Evolutionary conservation across 2,329 filamentous ascomycete genomes (phyloP).

Genomic region (Pyricularia pennisetigena): DNA sequence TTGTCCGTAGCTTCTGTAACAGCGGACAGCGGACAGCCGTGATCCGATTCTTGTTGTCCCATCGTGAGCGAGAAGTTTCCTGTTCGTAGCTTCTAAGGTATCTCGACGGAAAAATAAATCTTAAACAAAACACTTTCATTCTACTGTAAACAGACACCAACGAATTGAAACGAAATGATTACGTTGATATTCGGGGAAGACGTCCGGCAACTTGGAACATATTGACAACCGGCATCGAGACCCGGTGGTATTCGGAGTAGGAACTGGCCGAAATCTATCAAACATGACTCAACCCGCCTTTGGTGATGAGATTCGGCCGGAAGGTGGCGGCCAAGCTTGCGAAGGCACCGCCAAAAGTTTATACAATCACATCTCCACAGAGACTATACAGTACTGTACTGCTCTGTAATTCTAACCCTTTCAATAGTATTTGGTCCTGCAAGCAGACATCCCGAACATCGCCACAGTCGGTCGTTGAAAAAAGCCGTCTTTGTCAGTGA

Average conservation of each 20-base stretch:
- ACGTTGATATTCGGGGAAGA: not conserved
- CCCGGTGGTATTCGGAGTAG: too few relatives aligned
- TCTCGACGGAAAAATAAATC: too few relatives aligned
- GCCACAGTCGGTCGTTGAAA: too few relatives aligned
- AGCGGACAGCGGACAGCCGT: too few relatives aligned
- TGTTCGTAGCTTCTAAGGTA: too few relatives aligned
- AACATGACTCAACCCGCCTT: not conserved
- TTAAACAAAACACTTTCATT: too few relatives aligned
- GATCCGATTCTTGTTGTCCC: too few relatives aligned
- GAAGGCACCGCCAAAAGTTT: not conserved
- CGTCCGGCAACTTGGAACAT: not conserved
- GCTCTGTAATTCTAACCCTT: too few relatives aligned
- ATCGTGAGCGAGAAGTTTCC: too few relatives aligned
- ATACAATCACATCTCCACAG: not conserved
- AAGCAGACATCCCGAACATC: too few relatives aligned
- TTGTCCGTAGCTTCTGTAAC: too few relatives aligned
- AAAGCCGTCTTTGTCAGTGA: too few relatives aligned
- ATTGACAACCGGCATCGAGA: not conserved
- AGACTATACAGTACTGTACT: not conserved
- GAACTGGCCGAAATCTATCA: not conserved
- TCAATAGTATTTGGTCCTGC: not conserved
- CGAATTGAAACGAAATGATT: not conserved
- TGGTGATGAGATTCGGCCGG: not conserved
- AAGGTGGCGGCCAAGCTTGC: not conserved
- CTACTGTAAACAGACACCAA: not conserved